Evolutionary conservation across 2,329 filamentous ascomycete species (phyloP), one percentile per base, ranked within the genome.

Genomic region (Lecanicillium sp.): DNA sequence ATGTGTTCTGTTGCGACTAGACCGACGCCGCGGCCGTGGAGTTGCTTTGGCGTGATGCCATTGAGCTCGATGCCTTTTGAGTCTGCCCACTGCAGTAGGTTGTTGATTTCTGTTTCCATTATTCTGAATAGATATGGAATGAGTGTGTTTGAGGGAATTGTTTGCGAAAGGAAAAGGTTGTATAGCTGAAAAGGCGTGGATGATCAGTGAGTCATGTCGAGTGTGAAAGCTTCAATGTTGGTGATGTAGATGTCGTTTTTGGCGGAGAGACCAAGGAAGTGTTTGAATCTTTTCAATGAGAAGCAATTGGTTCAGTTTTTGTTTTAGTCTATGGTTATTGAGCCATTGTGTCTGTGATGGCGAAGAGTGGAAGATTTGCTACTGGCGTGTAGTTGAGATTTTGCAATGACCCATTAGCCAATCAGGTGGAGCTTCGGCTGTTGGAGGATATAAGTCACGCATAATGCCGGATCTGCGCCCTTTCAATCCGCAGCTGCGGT

Each of bases 21-120:
- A 33, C 89, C 88, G 38, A 92, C 73, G 19, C 88, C 88, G 39
- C 83, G 72, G 2, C 80, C 83, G 5, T 80, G 74, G 13, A 94
- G 78, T 29, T 66, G 67, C 29, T 77, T 71, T 5, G 86, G 80
- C 3, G 67, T 65, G 34, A 94, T 76, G 19, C 79, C 80, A 49
- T 81, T 70, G 47, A 87, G 73, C 27, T 70, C 60, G 19, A 94
- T 72, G 12, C 83, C 84, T 41, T 77, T 70, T 2, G 62, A 59
- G 22, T 67, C 56, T 2, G 83, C 81, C 85, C 87, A 94, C 43
- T 69, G 52, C 3, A 81, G 67, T 43, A 94, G 83, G 8, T 65
- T 60, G 18, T 73, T 61, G 17, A 54, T 51, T 29, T 37, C 39
- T n/a, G 29, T 20, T 25, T 41, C 39, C 39, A 41, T 41, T 28